A percentile compares a stretch with the other conserved stretches of the same genome.
Evolutionary conservation across 2,329 filamentous ascomycete species (phyloP).

Genomic region (Alternaria rosae): DNA sequence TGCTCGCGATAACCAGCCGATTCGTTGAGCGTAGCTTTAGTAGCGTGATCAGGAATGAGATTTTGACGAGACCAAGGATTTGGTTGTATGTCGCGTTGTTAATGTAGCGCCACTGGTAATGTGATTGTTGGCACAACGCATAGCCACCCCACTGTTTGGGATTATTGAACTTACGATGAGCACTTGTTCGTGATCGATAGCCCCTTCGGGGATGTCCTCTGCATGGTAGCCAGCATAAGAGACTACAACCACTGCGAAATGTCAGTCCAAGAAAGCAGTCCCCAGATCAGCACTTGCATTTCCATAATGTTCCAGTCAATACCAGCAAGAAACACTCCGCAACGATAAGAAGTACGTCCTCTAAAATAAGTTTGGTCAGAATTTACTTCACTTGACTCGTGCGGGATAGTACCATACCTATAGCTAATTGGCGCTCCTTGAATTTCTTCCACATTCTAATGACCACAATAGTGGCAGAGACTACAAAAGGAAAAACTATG

Average conservation of each 20-base stretch:
- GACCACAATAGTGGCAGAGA: slow-evolving; percentile 4
- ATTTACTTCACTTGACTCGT: not conserved
- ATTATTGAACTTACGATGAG: not conserved
- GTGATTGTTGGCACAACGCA: not conserved
- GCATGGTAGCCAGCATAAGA: slow-evolving; percentile 2
- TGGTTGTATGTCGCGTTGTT: slow-evolving; percentile 12
- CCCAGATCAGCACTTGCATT: not conserved
- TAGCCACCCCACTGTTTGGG: not conserved
- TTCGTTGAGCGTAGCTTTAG: slow-evolving; percentile 9
- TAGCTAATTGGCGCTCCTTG: not conserved
- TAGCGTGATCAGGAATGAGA: slow-evolving; percentile 18
- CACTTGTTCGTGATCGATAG: slow-evolving; percentile 1
- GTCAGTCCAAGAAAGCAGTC: not conserved
- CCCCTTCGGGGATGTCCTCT: slow-evolving; percentile 11
- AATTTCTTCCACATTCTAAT: slow-evolving; percentile 9
- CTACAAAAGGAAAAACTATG: slow-evolving; percentile 8
- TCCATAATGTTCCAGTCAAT: not conserved
- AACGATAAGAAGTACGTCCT: not conserved
- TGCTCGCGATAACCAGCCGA: slow-evolving; percentile 4
- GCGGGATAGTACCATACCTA: not conserved
- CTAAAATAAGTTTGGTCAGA: not conserved
- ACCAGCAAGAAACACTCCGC: not conserved
- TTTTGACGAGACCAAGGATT: slow-evolving; percentile 16
- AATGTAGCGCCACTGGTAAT: slow-evolving; percentile 13
- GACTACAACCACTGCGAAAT: not conserved